Percentiles rank a stretch among this genome's conserved stretches.
These are phyloP conservation scores for Phytophthora agathidicida DNA, from an alignment of 352 stramenopile genomes.

Conservation along the genomic window DNA sequence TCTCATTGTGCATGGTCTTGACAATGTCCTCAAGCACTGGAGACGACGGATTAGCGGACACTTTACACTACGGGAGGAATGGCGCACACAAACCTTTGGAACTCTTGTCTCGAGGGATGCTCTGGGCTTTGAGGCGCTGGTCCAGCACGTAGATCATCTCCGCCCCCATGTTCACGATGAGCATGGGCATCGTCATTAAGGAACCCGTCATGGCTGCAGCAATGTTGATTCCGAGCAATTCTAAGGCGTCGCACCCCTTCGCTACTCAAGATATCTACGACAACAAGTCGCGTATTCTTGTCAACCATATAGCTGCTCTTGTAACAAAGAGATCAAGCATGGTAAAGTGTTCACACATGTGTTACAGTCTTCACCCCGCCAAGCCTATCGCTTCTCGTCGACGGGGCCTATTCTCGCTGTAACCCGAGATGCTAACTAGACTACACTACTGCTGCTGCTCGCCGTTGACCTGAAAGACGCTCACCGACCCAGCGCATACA, in stretches of 20 bases:
- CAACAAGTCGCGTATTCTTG: too few species aligned
- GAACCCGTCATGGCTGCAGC: slow-evolving; percentile 53
- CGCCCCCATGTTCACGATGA: slow-evolving; percentile 94
- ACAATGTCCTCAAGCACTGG: slow-evolving; percentile 92
- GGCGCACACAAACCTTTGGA: slow-evolving; percentile 51
- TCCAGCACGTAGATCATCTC: slow-evolving; percentile 96
- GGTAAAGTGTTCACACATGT: too few species aligned
- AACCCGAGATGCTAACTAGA: too few species aligned
- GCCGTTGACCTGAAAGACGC: too few species aligned
- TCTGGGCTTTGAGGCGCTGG: slow-evolving; percentile 92
- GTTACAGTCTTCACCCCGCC: too few species aligned
- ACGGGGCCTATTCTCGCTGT: too few species aligned
- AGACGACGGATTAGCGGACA: slow-evolving; percentile 5
- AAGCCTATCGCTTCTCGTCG: too few species aligned
- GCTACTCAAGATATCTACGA: too few species aligned
- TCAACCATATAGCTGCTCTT: too few species aligned
- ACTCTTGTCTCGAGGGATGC: slow-evolving; percentile 90
- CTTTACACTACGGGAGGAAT: not conserved
- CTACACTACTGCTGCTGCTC: too few species aligned
- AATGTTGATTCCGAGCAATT: not conserved
- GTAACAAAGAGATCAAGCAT: too few species aligned
- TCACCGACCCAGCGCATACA: too few species aligned
- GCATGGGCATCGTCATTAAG: slow-evolving; percentile 91
- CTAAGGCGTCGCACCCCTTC: slow-evolving; percentile 24
- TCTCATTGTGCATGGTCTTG: slow-evolving; percentile 92